Evolutionary conservation across 176 grass and related monocot species (phyloP), one percentile per base, ranked within the genome.

Genomic region (Bolboschoenus planiculmis): DNA sequence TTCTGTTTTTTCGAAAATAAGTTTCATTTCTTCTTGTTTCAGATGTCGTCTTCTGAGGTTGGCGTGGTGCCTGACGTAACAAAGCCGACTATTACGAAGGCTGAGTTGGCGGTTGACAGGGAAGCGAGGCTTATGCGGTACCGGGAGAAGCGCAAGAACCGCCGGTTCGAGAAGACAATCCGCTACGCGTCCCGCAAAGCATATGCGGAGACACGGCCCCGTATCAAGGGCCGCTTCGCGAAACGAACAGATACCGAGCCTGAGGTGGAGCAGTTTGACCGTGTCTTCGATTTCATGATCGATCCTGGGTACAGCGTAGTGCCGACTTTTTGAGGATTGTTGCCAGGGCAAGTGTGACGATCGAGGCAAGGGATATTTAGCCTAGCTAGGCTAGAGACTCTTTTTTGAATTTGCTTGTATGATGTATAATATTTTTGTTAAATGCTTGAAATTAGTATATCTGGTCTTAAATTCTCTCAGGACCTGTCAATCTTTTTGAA

Each of bases 101-200:
- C 90, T 24, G 55, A 75, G 29, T 70, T 80, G 20, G 90, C 88
- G 5, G 70, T 88, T 44, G 88, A 88, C 3, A 31, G 95, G 81
- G 85, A 91, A 87, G 89, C 89, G 21, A 77, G 95, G 81, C 88
- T 98, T 85, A 95, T 93, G 95, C 75, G 95, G 15, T 98, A 98
- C 86, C 70, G 95, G 14, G 88, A 98, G 90, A 98, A 98, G 84
- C 24, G 87, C 82, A 98, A 98, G 92, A 95, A 85, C 78, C 85
- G 95, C 39, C 62, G 92, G 72, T 97, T 97, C 85, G 95, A 95
- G 90, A 97, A 97, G 88, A 97, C 89, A 30, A 95, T 97, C 72
- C 87, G 92, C 29, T 97, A 97, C 81, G 95, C 95, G 15, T 94
- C 95, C 4, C 84, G 95, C 46, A 97, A 97, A 82, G 95, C 95